Conservation (phyloP, 2,329 filamentous ascomycete genomes). For the Apiospora kogelbergensis region DNA sequence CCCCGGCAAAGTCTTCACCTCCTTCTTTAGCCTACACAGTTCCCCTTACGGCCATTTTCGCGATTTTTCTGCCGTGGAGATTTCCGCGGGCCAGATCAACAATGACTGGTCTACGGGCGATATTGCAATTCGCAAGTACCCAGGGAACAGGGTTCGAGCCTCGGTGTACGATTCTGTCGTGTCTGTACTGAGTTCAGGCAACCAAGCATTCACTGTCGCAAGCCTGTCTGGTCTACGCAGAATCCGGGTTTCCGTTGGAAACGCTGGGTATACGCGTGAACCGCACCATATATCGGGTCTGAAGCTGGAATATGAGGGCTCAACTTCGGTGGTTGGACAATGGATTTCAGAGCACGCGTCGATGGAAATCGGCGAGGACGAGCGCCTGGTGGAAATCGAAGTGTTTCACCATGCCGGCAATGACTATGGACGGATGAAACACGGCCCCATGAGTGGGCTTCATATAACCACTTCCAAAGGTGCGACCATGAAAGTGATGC, state of each 20-base stretch:
- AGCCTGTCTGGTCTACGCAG: slow-evolving; percentile 16
- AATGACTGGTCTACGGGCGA: not conserved
- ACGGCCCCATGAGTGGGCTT: slow-evolving; percentile 18
- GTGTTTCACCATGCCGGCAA: slow-evolving; percentile 21
- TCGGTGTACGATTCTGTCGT: slow-evolving; percentile 13
- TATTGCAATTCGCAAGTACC: not conserved
- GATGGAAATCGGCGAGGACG: slow-evolving; percentile 16
- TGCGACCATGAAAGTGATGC: slow-evolving; percentile 14
- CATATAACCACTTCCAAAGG: slow-evolving; percentile 17
- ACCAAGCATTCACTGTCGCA: slow-evolving; percentile 18
- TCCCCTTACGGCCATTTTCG: not conserved
- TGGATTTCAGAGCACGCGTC: slow-evolving; percentile 19
- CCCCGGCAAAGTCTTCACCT: not conserved
- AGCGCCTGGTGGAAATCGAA: slow-evolving; percentile 18
- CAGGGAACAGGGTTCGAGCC: slow-evolving; percentile 8
- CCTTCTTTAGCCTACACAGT: not conserved
- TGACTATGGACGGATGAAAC: slow-evolving; percentile 17
- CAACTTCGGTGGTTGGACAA: slow-evolving; percentile 19
- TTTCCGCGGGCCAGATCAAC: not conserved
- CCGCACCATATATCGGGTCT: slow-evolving; percentile 19
- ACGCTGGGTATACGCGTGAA: not conserved
- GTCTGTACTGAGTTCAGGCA: too few relatives aligned
- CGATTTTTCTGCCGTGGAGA: not conserved
- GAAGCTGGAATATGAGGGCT: slow-evolving; percentile 21
- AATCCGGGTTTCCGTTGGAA: slow-evolving; percentile 19